phyloP scores from a whole-genome alignment of 1,284 basidiomycete genomes.

The Puccinia coronata region DNA sequence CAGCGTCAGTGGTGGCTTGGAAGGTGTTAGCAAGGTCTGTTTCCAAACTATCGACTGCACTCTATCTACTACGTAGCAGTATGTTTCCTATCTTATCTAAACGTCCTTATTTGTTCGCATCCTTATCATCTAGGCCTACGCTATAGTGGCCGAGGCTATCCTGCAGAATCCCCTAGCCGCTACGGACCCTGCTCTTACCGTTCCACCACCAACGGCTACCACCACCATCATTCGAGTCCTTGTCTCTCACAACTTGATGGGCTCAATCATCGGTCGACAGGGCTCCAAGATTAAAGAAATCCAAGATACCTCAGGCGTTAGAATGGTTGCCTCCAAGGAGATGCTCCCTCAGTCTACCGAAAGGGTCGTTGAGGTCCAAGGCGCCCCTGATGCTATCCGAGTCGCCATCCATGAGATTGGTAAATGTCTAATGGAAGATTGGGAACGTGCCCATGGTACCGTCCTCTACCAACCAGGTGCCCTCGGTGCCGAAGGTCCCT shows the following conservation, averaged over 20 bases:
- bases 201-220: conserved; percentile 67
- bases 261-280: conserved; percentile 59
- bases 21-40: conserved; percentile 80
- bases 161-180: conserved; percentile 69
- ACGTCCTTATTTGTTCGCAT: background rate
- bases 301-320: conserved; percentile 58
- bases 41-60: background rate
- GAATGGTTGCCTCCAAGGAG: conserved; percentile 60
- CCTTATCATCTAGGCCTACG: conserved; percentile 71
- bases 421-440: conserved; percentile 92
- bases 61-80: background rate
- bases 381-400: conserved; percentile 83
- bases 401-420: conserved; percentile 92
- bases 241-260: conserved; percentile 59
- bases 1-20: conserved; percentile 85
- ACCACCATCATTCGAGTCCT: conserved; percentile 81
- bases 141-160: conserved; percentile 89
- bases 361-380: conserved; percentile 94
- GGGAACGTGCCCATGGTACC: conserved; percentile 88
- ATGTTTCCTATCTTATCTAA: no score
- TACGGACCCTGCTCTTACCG: conserved; percentile 68
- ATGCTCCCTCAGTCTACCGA: conserved; percentile 59
- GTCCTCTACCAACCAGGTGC: conserved; percentile 92
- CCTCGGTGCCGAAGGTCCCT: conserved; percentile 66
- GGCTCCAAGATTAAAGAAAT: conserved; percentile 60